phyloP scores from a whole-genome alignment of 2,329 filamentous ascomycete species.

The Cladosporium sp. region DNA sequence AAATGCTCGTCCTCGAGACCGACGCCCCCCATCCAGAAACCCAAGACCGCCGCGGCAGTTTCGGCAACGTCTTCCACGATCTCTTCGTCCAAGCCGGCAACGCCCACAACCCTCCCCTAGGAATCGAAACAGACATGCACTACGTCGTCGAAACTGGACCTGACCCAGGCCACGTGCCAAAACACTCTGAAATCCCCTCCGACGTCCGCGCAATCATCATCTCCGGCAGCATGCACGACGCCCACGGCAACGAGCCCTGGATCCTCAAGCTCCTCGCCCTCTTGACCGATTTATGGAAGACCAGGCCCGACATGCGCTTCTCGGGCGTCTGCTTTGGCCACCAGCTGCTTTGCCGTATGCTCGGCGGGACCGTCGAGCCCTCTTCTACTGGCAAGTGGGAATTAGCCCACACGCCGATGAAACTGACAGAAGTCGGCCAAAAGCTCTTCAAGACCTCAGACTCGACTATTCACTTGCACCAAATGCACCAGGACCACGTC shows the following conservation, averaged over 20 bases:
- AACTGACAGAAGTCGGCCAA: slow-evolving; percentile 38
- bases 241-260: slow-evolving; percentile 44
- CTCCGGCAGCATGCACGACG: slow-evolving; percentile 46
- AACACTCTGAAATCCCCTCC: slow-evolving; percentile 44
- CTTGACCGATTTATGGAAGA: slow-evolving; percentile 49
- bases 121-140: slow-evolving; percentile 52
- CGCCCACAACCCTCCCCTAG: slow-evolving; percentile 51
- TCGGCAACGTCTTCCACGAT: slow-evolving; percentile 51
- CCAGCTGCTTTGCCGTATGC: slow-evolving; percentile 42
- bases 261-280: slow-evolving; percentile 41
- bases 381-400: slow-evolving; percentile 43
- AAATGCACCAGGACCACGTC: slow-evolving; percentile 48
- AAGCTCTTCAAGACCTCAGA: slow-evolving; percentile 37
- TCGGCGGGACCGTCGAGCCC: slow-evolving; percentile 38
- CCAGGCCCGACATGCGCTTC: slow-evolving; percentile 49
- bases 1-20: slow-evolving; percentile 56
- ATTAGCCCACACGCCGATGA: slow-evolving; percentile 41
- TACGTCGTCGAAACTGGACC: slow-evolving; percentile 49
- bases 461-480: slow-evolving; percentile 38
- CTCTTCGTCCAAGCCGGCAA: slow-evolving; percentile 51
- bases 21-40: slow-evolving; percentile 54
- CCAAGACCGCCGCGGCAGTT: slow-evolving; percentile 46
- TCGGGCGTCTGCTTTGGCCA: slow-evolving; percentile 48
- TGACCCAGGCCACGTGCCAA: slow-evolving; percentile 44
- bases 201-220: slow-evolving; percentile 43